Conservation (phyloP, 108 stramenopile genomes). For the Nannochloropsis salina region DNA sequence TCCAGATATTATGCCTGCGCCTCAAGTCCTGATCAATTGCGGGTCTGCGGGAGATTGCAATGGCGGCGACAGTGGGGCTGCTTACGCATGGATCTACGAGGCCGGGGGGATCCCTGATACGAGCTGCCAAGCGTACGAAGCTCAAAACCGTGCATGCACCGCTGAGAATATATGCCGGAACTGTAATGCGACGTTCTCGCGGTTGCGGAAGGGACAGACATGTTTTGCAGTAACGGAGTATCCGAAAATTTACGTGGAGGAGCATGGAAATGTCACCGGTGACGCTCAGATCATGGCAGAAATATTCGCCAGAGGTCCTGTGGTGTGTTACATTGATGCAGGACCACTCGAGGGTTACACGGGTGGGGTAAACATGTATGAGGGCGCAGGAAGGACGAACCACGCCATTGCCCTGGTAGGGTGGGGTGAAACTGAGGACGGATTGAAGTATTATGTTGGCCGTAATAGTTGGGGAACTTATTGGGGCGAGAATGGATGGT, state of each 20-base stretch:
- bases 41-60: slow-evolving; percentile 18
- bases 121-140: slow-evolving; percentile 21
- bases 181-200: background rate
- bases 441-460: slow-evolving; percentile 54
- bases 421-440: slow-evolving; percentile 44
- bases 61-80: background rate
- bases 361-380: slow-evolving; percentile 31
- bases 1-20: background rate
- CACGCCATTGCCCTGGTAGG: slow-evolving; percentile 26
- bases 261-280: slow-evolving; percentile 18
- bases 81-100: slow-evolving; percentile 22
- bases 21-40: slow-evolving; percentile 17
- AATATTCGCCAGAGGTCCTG: slow-evolving; percentile 18
- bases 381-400: slow-evolving; percentile 7
- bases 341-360: slow-evolving; percentile 20
- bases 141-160: background rate
- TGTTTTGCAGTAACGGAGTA: slow-evolving; percentile 12
- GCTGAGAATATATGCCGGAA: background rate
- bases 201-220: background rate
- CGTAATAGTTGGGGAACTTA: slow-evolving; percentile 55
- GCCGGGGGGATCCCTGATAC: background rate
- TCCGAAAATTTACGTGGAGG: slow-evolving; percentile 4
- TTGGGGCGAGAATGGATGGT: slow-evolving; percentile 57
- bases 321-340: slow-evolving; percentile 17
- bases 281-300: slow-evolving; percentile 22